Evolutionary conservation across 2,329 filamentous ascomycete species (phyloP), one percentile per base, ranked within the genome.

Genomic region (Trichophyton benhamiae): DNA sequence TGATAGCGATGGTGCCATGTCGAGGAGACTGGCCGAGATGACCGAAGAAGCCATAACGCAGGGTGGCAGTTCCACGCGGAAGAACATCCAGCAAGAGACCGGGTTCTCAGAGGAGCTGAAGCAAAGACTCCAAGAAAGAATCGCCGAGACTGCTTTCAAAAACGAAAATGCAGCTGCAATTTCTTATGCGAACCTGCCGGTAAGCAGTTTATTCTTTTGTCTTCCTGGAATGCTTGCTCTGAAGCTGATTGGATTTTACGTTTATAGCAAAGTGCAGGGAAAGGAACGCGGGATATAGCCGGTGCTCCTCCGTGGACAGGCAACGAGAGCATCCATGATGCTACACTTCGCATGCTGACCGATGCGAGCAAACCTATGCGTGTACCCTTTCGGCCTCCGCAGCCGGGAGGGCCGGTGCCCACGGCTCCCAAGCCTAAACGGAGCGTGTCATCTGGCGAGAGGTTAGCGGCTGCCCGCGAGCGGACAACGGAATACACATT

Each of bases 261-360:
- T 13, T 33, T 53, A 41, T 20, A 62, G 76, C 70, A 80, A 3
- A 80, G 82, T n/a, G 85, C 87, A 11, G 86, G 87, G 15, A 79
- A 80, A 66, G 87, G 86, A 11, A 87, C 87, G 1, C 80, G 84
- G 63, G 82, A 87, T 58, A 82, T 85, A 41, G 89, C 89, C 1
- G 78, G 81, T 0, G 83, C 85, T 5, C 76, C 81, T 62, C 81
- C 87, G 0, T 99, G 94, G 94, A 84, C 82, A 0, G 94, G 92
- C 1, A 79, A 82, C 11, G 94, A 97, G 74, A 78, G 77, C 3
- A 76, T 87, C 1, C 83, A 86, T 67, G 91, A 96, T 71, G 81
- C 87, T 0, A 85, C 90, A 22, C 76, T 95, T 57, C 85, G 94
- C 36, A 97, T 97, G 88, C 77, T 87, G 8, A 80, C 82, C 55